Evolutionary conservation across 2,329 filamentous ascomycete genomes (phyloP), one percentile per base, ranked within the genome.

Genomic region (Verticillium alfalfae): DNA sequence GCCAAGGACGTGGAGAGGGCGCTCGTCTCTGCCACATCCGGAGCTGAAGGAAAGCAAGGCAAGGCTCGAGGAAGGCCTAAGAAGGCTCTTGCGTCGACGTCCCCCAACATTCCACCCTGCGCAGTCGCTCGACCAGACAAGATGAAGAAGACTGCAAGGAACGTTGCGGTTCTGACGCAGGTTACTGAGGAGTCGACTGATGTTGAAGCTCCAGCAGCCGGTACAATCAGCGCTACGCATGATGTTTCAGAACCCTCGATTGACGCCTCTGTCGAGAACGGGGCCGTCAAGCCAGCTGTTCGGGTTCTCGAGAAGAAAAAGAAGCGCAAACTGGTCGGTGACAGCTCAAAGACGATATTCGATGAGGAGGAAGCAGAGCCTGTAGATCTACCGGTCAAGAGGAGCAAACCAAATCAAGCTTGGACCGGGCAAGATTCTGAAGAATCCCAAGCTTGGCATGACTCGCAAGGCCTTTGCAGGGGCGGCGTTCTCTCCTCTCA

Each of bases 321-420:
- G 81, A 93, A 89, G 79, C 85, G 89, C 65, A 93, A 92, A 74
- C 76, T 92, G 5, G 79, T 91, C 1, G 86, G 88, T 4, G 78
- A 76, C 26, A 80, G 82, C 26, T 85, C 83, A 57, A 85, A 86
- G 65, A 90, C 86, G 3, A 71, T 95, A 6, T 92, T 94, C 62
- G 88, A 89, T 9, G 88, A 88, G 5, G 88, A 90, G 9, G 82
- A 80, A 5, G 85, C 74, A 12, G 84, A 84, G 63, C 76, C 70
- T 34, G 70, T 69, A 34, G 66, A 38, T 63, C 18, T 59, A 7
- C 63, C 66, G 60, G 61, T 67, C 16, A 71, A 75, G 64, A 70
- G 71, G 56, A 70, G 72, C 62, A 64, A 64, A 71, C 15, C 79
- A 78, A 66, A 60, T 70, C 31, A 67, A 69, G 58, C 68, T 76